phyloP scores from a whole-genome alignment of 1,284 basidiomycete species.

The Apiotrichum gamsii region DNA sequence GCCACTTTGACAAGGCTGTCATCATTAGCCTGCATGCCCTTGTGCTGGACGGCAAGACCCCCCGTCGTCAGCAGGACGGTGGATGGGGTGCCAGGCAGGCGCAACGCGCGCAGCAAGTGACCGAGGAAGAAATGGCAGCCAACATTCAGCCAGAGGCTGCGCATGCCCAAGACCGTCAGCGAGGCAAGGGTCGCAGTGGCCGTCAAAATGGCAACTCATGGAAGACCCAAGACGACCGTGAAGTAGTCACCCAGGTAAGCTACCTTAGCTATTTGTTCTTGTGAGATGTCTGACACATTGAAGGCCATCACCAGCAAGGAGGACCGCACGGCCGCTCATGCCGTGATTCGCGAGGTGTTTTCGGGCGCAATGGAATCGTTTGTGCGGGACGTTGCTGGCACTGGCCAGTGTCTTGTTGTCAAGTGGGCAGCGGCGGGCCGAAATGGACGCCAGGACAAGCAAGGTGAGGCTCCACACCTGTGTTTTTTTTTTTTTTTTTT shows the following conservation, averaged over 20 bases:
- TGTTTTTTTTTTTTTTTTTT: too few relatives aligned
- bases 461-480: conserved; percentile 7
- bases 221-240: conserved; percentile 56
- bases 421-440: conserved; percentile 25
- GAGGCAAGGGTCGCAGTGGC: conserved; percentile 20
- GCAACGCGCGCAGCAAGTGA: conserved; percentile 39
- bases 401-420: conserved; percentile 33
- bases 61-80: conserved; percentile 50
- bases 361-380: conserved; percentile 69
- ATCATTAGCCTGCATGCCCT: conserved; percentile 63
- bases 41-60: conserved; percentile 69
- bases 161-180: conserved; percentile 1
- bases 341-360: conserved; percentile 73
- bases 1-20: conserved; percentile 59
- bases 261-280: not conserved
- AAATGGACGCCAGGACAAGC: conserved; percentile 7
- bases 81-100: conserved; percentile 48
- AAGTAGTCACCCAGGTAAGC: conserved; percentile 68
- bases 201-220: conserved; percentile 23
- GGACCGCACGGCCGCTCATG: conserved; percentile 73
- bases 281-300: too few relatives aligned
- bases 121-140: conserved; percentile 33
- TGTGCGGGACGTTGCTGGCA: conserved; percentile 26
- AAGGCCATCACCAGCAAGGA: conserved; percentile 78
- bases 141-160: conserved; percentile 22